These are phyloP conservation scores for Radiomyces spectabilis DNA, from an alignment of 192 early-diverging fungal species.

Conservation along the genomic window DNA sequence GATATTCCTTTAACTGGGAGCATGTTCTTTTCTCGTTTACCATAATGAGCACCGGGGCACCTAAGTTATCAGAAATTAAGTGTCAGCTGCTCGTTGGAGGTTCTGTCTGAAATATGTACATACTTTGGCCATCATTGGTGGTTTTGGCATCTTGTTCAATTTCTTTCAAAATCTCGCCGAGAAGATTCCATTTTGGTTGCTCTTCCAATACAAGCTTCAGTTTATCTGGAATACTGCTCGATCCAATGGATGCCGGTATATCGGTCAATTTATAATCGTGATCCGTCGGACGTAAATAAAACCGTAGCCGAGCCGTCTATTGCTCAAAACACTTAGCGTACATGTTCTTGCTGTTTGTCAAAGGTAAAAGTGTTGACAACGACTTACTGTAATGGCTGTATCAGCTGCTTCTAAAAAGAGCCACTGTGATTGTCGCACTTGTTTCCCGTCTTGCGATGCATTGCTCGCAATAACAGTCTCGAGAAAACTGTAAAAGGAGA, in stretches of 20 bases:
- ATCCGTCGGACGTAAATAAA: slow-evolving; percentile 33
- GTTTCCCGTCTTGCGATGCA: slow-evolving; percentile 23
- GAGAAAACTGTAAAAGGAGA: slow-evolving; percentile 80
- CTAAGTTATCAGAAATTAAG: slow-evolving; percentile 7
- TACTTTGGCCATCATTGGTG: too few species aligned
- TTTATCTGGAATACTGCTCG: slow-evolving; percentile 51
- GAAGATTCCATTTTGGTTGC: slow-evolving; percentile 84
- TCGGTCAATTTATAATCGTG: slow-evolving; percentile 7
- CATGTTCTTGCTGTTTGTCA: too few species aligned
- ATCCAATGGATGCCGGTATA: too few species aligned
- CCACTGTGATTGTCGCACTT: slow-evolving; percentile 64
- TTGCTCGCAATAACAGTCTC: slow-evolving; percentile 72
- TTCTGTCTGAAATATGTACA: too few species aligned
- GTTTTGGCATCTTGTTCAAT: slow-evolving; percentile 57
- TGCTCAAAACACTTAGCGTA: not conserved
- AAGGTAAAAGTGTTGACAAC: not conserved
- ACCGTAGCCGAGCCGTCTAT: slow-evolving; percentile 37
- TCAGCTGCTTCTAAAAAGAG: slow-evolving; percentile 81
- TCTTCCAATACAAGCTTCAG: slow-evolving; percentile 77
- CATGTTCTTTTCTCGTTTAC: slow-evolving; percentile 57
- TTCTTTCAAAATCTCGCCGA: slow-evolving; percentile 69
- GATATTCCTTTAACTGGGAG: slow-evolving; percentile 53
- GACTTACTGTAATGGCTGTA: slow-evolving; percentile 55
- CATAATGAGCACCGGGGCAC: slow-evolving; percentile 63
- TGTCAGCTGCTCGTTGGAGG: too few species aligned